Evolutionary conservation across 176 grass and related monocot species (phyloP).

Genomic region (Raddia distichophylla): DNA sequence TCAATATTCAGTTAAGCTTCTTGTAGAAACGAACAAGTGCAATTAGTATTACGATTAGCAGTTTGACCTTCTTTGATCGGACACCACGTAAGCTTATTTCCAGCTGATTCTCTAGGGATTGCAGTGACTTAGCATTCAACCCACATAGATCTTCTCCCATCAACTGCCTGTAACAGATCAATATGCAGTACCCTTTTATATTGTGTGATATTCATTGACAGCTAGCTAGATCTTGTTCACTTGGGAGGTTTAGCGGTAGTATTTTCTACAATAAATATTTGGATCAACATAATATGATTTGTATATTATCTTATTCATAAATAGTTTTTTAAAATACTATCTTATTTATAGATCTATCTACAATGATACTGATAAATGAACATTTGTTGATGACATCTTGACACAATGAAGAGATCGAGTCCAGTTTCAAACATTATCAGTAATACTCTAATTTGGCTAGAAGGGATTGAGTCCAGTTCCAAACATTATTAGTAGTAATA

Average conservation of each 20-base stretch:
- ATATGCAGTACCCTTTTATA: neutral
- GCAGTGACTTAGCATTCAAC: slow-evolving; percentile 63
- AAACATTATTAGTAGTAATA: neutral
- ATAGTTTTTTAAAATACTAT: neutral
- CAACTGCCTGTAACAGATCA: slow-evolving; percentile 63
- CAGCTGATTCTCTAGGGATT: slow-evolving; percentile 70
- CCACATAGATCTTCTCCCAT: slow-evolving; percentile 77
- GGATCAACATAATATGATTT: neutral
- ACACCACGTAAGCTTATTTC: slow-evolving; percentile 65
- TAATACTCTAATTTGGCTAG: neutral
- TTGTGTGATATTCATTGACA: neutral
- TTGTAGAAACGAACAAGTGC: slow-evolving; percentile 17
- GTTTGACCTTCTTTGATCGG: slow-evolving; percentile 63
- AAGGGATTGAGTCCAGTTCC: no score
- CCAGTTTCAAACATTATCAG: neutral
- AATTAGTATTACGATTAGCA: slow-evolving; percentile 16
- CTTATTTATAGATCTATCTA: no score
- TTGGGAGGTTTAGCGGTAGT: neutral
- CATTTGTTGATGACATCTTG: no score
- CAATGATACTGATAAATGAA: no score
- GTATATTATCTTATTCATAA: neutral
- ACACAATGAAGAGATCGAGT: no score
- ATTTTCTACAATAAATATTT: slow-evolving; percentile 17
- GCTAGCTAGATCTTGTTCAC: slow-evolving; percentile 3
- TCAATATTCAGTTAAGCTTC: slow-evolving; percentile 28